These are phyloP conservation scores for Argentina anserina DNA, from an alignment of 306 rosid species.

Conservation along the genomic window DNA sequence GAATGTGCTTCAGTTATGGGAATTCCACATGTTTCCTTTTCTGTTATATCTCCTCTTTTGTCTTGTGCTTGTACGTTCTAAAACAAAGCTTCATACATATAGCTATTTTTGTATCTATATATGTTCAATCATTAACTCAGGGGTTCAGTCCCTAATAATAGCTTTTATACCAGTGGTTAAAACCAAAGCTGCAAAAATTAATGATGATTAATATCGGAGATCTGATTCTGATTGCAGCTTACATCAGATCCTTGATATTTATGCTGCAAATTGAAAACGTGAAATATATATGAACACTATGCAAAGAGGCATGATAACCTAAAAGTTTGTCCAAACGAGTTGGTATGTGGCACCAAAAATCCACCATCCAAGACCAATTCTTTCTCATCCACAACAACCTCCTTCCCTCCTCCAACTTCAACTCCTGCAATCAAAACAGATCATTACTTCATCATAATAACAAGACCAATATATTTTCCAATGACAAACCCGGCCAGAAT, in stretches of 20 bases:
- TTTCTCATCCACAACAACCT: slow-evolving; percentile 32
- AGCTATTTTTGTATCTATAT: neutral
- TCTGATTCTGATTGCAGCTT: neutral
- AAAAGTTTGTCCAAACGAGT: slow-evolving; percentile 75
- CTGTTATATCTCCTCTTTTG: neutral
- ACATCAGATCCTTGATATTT: neutral
- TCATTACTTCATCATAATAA: neutral
- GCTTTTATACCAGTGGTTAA: neutral
- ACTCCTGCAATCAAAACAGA: slow-evolving; percentile 29
- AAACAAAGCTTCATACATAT: neutral
- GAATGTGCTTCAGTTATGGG: neutral
- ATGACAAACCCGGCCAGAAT: neutral
- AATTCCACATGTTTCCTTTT: neutral
- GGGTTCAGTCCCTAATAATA: neutral
- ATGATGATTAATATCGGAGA: neutral
- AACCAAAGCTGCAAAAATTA: neutral
- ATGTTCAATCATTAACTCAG: neutral
- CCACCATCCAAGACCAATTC: slow-evolving; percentile 58
- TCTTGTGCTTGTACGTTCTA: neutral
- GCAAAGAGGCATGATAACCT: slow-evolving; percentile 44
- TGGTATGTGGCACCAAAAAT: slow-evolving; percentile 55
- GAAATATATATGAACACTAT: neutral
- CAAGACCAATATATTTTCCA: neutral
- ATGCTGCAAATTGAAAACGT: neutral
- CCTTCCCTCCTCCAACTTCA: slow-evolving; percentile 43